A percentile compares a stretch with the other conserved stretches of the same genome.
Conservation (phyloP, 2,329 filamentous ascomycete genomes). For the Pestalotiopsis fici region DNA sequence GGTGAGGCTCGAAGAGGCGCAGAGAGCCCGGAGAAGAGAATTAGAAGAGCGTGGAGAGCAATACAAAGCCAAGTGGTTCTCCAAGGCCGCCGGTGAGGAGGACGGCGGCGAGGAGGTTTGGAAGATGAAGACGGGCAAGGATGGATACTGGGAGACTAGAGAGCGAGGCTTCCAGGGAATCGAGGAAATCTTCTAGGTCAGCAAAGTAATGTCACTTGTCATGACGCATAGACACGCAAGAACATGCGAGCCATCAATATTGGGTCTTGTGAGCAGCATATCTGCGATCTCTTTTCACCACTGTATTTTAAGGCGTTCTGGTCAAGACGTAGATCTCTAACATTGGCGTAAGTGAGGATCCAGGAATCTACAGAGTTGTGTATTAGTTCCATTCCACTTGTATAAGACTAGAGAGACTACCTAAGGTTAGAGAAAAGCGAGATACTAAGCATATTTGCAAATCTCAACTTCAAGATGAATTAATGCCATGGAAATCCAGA, state of each 20-base stretch:
- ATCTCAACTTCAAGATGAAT: not conserved
- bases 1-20: constrained; percentile 79
- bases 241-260: not conserved
- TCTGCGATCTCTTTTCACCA: not conserved
- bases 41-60: constrained; percentile 74
- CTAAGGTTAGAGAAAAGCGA: not conserved
- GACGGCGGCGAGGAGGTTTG: constrained; percentile 68
- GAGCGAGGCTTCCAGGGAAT: constrained; percentile 60
- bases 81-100: constrained; percentile 64
- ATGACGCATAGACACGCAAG: not conserved
- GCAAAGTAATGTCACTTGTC: not conserved
- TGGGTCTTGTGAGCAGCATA: not conserved
- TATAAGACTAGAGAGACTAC: not conserved
- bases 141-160: constrained; percentile 93
- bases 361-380: too few species aligned
- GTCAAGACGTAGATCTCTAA: not conserved
- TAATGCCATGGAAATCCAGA: not conserved
- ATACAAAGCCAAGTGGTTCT: constrained; percentile 84
- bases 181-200: constrained; percentile 6
- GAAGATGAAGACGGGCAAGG: constrained; percentile 77
- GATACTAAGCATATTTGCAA: not conserved
- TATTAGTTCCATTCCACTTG: too few species aligned
- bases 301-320: not conserved
- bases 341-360: too few species aligned
- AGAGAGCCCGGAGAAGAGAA: constrained; percentile 72